Base-by-base conservation (phyloP, 139 green algal genomes). In the Chlorella sp. region DNA sequence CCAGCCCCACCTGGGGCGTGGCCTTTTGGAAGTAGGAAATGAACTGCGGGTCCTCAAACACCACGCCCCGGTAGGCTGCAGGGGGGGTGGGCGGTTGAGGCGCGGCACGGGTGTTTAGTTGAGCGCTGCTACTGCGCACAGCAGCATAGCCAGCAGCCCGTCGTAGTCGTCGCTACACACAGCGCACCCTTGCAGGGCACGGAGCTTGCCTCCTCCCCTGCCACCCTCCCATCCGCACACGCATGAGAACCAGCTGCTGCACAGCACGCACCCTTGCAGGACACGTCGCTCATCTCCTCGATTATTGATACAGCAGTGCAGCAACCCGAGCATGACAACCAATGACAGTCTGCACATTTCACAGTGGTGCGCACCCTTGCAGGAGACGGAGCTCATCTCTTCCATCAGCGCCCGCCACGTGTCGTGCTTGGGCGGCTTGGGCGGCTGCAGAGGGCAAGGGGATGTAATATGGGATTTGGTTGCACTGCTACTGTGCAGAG, bases 1-100 rank as follows among this genome's bases (percentile, higher is more conserved):
- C 13, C 62, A 99, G 92, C 94, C 98, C 96, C 32, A 88, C 91
- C 88, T 98, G 94, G 26, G 96, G 96, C 9, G 96, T 99, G 41
- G 94, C 96, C 17, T 94, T 73, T 51, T 90, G 90, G 87, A 99
- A 99, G 92, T 99, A 99, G 76, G 75, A 81, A 56, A 97, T 92
- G 91, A 99, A 99, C 75, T 91, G 58, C 1, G 93, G 94, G 83
- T 98, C 83, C 48, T 94, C 75, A 84, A 97, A 96, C 74, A 98
- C 96, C 32, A 91, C 76, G 26, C 82, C 64, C 26, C 83, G 90
- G 79, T 90, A 90, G 72, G 80, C 89, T 73, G 83, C 58, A 28
- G 30, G 28, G 85, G 26, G 5, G 74, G 17, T 9, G 51, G 72
- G 11, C 1, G 6, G 32, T 11, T 2, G n/a, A 6, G 51, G 51